A percentile compares a stretch with the other conserved stretches of the same genome.
Conservation (phyloP, 2,329 filamentous ascomycete species). For the Xylaria sp. region DNA sequence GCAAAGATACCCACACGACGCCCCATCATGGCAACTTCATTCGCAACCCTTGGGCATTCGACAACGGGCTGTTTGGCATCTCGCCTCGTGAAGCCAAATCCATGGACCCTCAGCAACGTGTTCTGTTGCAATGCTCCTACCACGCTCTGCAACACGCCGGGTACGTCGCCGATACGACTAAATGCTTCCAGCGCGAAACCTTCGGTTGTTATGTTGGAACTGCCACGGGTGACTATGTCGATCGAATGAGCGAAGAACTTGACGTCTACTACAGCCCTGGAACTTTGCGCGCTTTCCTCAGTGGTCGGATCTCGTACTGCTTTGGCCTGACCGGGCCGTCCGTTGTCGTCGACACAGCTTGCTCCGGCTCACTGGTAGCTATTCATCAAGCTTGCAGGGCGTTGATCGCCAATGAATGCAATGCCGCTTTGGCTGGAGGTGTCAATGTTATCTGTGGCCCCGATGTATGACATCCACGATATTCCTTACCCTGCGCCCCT, state of each 20-base stretch:
- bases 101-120: conserved; percentile 24
- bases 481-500: neutral
- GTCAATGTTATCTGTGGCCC: conserved; percentile 22
- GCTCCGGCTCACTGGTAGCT: conserved; percentile 30
- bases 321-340: conserved; percentile 29
- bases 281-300: conserved; percentile 19
- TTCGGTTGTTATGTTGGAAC: conserved; percentile 32
- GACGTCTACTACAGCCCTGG: conserved; percentile 30
- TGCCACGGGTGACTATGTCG: conserved; percentile 28
- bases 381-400: conserved; percentile 30
- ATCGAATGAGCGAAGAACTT: conserved; percentile 27
- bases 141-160: conserved; percentile 24
- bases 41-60: conserved; percentile 18
- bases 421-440: conserved; percentile 20
- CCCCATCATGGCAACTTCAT: conserved; percentile 16
- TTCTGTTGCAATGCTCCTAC: conserved; percentile 17
- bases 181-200: conserved; percentile 20
- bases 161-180: conserved; percentile 24
- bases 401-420: conserved; percentile 15
- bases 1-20: neutral
- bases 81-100: conserved; percentile 21
- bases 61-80: conserved; percentile 18
- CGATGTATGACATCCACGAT: conserved; percentile 12
- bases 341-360: conserved; percentile 28
- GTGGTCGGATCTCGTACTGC: conserved; percentile 26